These are phyloP conservation scores for Talaromyces wortmannii DNA, from an alignment of 495 filamentous ascomycete genomes.

Conservation along the genomic window DNA sequence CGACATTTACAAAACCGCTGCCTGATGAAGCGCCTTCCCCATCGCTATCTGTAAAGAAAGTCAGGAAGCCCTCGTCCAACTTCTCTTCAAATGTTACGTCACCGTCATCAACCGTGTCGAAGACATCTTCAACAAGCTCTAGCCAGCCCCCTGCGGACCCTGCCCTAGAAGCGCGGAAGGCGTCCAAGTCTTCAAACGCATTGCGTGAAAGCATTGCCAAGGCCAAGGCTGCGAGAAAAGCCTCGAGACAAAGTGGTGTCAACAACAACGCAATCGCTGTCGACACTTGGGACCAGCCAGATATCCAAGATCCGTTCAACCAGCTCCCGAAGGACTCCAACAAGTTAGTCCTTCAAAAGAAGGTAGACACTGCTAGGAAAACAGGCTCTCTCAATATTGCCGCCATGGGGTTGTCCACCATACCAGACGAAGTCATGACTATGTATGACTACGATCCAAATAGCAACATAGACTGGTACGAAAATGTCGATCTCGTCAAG, in stretches of 20 bases:
- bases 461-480: constrained; percentile 67
- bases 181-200: constrained; percentile 67
- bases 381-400: constrained; percentile 88
- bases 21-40: constrained; percentile 32
- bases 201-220: constrained; percentile 88
- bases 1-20: constrained; percentile 46
- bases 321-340: constrained; percentile 54
- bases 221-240: constrained; percentile 78
- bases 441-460: constrained; percentile 80
- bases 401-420: constrained; percentile 69
- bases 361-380: constrained; percentile 66
- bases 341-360: constrained; percentile 60
- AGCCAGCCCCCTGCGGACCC: constrained; percentile 12
- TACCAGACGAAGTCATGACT: constrained; percentile 76
- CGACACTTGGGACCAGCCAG: constrained; percentile 33
- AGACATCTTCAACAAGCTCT: constrained; percentile 21
- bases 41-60: constrained; percentile 43
- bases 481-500: constrained; percentile 85
- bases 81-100: constrained; percentile 16
- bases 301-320: constrained; percentile 61
- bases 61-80: constrained; percentile 24
- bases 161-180: constrained; percentile 31
- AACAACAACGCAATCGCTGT: constrained; percentile 13
- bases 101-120: constrained; percentile 24
- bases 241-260: constrained; percentile 35